Evolutionary conservation across 164 flowering plant species (phyloP).

Genomic region (Kingdonia uniflora): DNA sequence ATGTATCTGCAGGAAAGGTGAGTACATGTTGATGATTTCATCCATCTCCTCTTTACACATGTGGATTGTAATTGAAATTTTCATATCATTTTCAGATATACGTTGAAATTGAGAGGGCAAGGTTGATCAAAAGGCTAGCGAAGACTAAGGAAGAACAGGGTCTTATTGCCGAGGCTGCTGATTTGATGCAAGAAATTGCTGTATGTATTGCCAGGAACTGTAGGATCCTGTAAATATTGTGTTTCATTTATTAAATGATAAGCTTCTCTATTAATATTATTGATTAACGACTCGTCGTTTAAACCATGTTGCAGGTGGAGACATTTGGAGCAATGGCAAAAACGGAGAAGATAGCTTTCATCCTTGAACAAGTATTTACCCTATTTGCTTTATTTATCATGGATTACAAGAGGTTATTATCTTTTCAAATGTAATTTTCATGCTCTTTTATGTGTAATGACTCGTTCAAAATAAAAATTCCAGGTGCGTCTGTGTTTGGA

Average conservation of each 20-base stretch:
- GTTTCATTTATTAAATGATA: too few species aligned
- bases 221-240: background rate
- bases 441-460: background rate
- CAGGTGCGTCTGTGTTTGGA: constrained; percentile 94
- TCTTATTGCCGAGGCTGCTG: constrained; percentile 92
- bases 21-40: too few species aligned
- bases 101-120: constrained; percentile 90
- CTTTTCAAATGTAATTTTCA: too few species aligned
- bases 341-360: constrained; percentile 93
- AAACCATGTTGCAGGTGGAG: constrained; percentile 57
- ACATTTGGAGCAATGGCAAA: constrained; percentile 99
- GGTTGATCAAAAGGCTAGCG: constrained; percentile 80
- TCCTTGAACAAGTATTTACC: constrained; percentile 78
- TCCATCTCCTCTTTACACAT: too few species aligned
- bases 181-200: constrained; percentile 97
- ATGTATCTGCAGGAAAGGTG: constrained; percentile 96
- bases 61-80: background rate
- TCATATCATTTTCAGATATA: constrained; percentile 42
- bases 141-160: constrained; percentile 96
- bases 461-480: constrained; percentile 4
- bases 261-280: background rate
- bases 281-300: background rate
- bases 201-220: constrained; percentile 27
- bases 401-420: too few species aligned
- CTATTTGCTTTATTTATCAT: too few species aligned